These are phyloP conservation scores for Apophysomyces variabilis DNA, from an alignment of 371 early-diverging fungal species.

Conservation along the genomic window DNA sequence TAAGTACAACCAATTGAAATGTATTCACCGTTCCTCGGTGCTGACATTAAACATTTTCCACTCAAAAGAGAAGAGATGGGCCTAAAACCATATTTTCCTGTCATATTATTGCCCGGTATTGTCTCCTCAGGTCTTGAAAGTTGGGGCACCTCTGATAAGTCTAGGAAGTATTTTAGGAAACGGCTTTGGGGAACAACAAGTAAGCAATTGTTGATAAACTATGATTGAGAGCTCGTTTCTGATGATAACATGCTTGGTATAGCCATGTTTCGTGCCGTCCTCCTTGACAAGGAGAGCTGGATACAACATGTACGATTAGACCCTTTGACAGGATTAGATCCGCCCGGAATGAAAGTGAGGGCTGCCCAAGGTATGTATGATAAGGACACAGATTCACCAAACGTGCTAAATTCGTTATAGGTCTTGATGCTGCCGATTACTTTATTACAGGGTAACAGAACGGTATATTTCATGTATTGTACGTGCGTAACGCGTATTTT, in stretches of 20 bases:
- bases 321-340: constrained; percentile 86
- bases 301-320: constrained; percentile 83
- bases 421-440: constrained; percentile 94
- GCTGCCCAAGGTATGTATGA: constrained; percentile 74
- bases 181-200: constrained; percentile 91
- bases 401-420: constrained; percentile 19
- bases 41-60: constrained; percentile 11
- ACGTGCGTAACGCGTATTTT: not conserved
- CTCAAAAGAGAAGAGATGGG: constrained; percentile 35
- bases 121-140: constrained; percentile 90
- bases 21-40: constrained; percentile 20
- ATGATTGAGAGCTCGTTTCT: not conserved
- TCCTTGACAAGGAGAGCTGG: constrained; percentile 90
- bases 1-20: constrained; percentile 30
- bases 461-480: not conserved
- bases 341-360: constrained; percentile 80
- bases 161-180: constrained; percentile 84
- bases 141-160: constrained; percentile 83
- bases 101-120: constrained; percentile 92
- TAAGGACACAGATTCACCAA: not conserved
- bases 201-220: constrained; percentile 33
- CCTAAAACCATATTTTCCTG: constrained; percentile 66
- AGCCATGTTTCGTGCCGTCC: constrained; percentile 82
- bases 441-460: constrained; percentile 79
- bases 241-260: not conserved